Percentiles rank a stretch among this genome's conserved stretches.
phyloP scores from a whole-genome alignment of 2,329 filamentous ascomycete genomes.

The Diaporthe humulicola region DNA sequence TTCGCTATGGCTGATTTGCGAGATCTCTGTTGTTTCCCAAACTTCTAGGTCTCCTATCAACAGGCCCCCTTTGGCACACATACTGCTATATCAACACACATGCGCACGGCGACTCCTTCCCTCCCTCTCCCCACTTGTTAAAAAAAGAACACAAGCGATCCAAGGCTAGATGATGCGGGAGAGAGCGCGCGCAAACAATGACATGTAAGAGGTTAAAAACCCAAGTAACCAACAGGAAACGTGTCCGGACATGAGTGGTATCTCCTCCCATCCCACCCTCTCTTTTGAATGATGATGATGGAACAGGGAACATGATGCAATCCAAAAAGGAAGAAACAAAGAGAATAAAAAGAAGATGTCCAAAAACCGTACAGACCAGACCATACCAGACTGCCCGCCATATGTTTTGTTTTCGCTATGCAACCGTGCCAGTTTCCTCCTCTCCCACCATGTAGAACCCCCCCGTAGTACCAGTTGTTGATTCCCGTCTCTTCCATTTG shows the following conservation, averaged over 20 bases:
- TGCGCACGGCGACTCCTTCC: not conserved
- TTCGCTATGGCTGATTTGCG: not conserved
- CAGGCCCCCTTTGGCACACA: not conserved
- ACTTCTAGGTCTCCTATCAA: conserved; percentile 7
- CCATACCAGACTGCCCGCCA: conserved; percentile 27
- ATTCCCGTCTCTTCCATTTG: conserved; percentile 15
- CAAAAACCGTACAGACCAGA: conserved; percentile 23
- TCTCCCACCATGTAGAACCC: conserved; percentile 26
- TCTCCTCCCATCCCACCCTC: conserved; percentile 40
- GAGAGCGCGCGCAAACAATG: conserved; percentile 4
- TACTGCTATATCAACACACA: conserved; percentile 21
- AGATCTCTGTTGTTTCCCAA: conserved; percentile 22
- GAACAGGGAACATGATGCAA: conserved; percentile 11
- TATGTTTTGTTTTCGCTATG: conserved; percentile 38
- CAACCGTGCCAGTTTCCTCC: conserved; percentile 31
- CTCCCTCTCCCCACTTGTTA: not conserved
- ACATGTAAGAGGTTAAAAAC: conserved; percentile 4
- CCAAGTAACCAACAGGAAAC: conserved; percentile 10
- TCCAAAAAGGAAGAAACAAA: conserved; percentile 21
- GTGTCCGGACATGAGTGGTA: conserved; percentile 35
- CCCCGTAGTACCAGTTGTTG: conserved; percentile 20
- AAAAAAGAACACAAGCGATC: conserved; percentile 5
- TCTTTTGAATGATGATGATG: conserved; percentile 24
- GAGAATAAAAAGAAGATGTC: not conserved
- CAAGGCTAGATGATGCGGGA: conserved; percentile 6